These are phyloP conservation scores for Phytophthora pini DNA, from an alignment of 352 stramenopile genomes.

Conservation along the genomic window DNA sequence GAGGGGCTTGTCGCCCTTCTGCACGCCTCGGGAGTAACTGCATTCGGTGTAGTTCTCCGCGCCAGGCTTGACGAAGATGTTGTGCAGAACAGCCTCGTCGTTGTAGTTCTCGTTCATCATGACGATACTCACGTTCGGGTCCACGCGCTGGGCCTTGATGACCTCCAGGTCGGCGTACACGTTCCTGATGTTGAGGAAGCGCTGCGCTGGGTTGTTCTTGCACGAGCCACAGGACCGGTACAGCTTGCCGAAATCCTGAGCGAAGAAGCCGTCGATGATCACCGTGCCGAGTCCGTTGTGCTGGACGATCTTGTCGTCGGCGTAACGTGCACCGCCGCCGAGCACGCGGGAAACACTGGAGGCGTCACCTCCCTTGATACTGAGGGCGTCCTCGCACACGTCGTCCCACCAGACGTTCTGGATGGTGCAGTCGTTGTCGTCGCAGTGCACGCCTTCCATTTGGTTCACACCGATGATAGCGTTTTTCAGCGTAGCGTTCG, in stretches of 20 bases:
- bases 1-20: conserved; percentile 24
- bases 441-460: conserved; percentile 39
- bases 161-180: conserved; percentile 44
- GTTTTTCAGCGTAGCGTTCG: conserved; percentile 57
- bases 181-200: conserved; percentile 45
- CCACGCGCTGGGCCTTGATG: conserved; percentile 40
- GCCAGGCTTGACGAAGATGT: conserved; percentile 41
- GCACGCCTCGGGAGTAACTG: conserved; percentile 8
- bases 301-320: conserved; percentile 65
- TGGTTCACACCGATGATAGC: conserved; percentile 67
- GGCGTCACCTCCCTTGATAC: conserved; percentile 45
- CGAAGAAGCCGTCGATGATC: conserved; percentile 33
- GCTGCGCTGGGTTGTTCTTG: conserved; percentile 43
- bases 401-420: conserved; percentile 38
- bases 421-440: conserved; percentile 28
- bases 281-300: conserved; percentile 44
- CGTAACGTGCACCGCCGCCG: conserved; percentile 50
- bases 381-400: conserved; percentile 44
- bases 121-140: conserved; percentile 50
- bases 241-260: conserved; percentile 26
- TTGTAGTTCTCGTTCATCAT: conserved; percentile 54
- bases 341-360: conserved; percentile 41
- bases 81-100: conserved; percentile 42
- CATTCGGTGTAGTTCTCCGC: conserved; percentile 27
- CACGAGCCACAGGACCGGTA: conserved; percentile 33